These are phyloP conservation scores for Eimeria maxima DNA, from an alignment of 169 alveolate genomes.

Conservation along the genomic window DNA sequence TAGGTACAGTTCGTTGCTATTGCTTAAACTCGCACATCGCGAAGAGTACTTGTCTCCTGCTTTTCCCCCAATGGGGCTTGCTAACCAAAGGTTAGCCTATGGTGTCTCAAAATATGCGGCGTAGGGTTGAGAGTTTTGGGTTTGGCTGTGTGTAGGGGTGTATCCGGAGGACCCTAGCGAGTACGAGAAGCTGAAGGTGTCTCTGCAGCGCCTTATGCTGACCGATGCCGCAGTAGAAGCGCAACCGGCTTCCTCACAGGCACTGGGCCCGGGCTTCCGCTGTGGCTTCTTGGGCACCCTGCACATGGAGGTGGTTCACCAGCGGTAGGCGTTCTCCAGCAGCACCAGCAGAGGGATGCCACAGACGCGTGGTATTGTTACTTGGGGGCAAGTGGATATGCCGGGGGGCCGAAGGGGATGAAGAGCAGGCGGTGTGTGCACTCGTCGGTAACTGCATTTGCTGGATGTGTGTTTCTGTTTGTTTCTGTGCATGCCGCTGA, in stretches of 20 bases:
- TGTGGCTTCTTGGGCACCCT: slow-evolving; percentile 97
- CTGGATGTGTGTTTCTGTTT: neutral
- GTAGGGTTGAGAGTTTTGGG: neutral
- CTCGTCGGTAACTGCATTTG: neutral
- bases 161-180: slow-evolving; percentile 83
- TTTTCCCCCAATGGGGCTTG: neutral
- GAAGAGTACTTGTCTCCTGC: neutral
- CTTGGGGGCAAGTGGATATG: neutral
- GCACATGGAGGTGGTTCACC: slow-evolving; percentile 96
- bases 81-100: neutral
- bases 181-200: slow-evolving; percentile 85
- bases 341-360: neutral
- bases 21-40: neutral
- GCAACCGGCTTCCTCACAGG: slow-evolving; percentile 92
- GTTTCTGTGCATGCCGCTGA: neutral
- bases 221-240: slow-evolving; percentile 95
- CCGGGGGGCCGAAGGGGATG: neutral
- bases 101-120: neutral
- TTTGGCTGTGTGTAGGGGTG: slow-evolving; percentile 88
- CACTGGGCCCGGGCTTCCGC: slow-evolving; percentile 96
- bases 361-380: neutral
- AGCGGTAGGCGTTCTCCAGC: slow-evolving; percentile 92
- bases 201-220: slow-evolving; percentile 93
- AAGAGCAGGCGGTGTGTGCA: neutral
- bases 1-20: neutral